Conservation (phyloP, 1,284 basidiomycete species). For the Binderoboletus segoi region DNA sequence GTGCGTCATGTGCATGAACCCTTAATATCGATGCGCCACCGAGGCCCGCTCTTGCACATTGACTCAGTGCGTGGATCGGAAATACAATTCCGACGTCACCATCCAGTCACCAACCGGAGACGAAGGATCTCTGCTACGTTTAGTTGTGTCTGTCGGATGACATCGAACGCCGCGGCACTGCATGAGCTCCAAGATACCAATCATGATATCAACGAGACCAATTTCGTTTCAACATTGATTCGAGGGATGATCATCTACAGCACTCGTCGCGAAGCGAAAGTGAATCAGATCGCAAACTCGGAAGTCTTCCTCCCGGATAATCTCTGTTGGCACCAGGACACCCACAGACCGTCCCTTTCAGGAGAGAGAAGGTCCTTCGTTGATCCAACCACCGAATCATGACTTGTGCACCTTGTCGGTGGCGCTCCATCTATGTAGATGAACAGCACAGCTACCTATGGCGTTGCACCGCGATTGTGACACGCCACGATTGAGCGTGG, state of each 20-base stretch:
- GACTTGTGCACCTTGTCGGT: conserved; percentile 8
- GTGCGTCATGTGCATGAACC: neutral
- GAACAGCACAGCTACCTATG: neutral
- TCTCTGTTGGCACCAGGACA: neutral
- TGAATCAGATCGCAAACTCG: conserved; percentile 5
- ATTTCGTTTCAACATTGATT: neutral
- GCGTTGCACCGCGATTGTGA: conserved; percentile 9
- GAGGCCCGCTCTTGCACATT: conserved; percentile 12
- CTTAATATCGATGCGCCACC: conserved; percentile 29
- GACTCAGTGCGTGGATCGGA: neutral
- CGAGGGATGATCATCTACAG: conserved; percentile 6
- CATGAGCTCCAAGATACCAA: neutral
- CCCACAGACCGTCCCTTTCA: conserved; percentile 8
- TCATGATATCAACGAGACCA: neutral
- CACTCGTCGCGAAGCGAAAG: conserved; percentile 6
- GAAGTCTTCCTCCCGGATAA: conserved; percentile 1
- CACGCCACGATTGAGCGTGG: conserved; percentile 5
- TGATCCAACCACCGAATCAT: neutral
- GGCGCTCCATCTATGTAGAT: conserved; percentile 17
- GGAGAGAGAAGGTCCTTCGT: neutral
- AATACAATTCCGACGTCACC: conserved; percentile 2
- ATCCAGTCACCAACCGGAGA: neutral
- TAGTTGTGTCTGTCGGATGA: neutral
- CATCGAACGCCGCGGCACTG: neutral
- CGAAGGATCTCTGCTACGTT: neutral